Evolutionary conservation across 495 filamentous ascomycete species (phyloP), one percentile per base, ranked within the genome.

Genomic region (Filosporella fistucella): DNA sequence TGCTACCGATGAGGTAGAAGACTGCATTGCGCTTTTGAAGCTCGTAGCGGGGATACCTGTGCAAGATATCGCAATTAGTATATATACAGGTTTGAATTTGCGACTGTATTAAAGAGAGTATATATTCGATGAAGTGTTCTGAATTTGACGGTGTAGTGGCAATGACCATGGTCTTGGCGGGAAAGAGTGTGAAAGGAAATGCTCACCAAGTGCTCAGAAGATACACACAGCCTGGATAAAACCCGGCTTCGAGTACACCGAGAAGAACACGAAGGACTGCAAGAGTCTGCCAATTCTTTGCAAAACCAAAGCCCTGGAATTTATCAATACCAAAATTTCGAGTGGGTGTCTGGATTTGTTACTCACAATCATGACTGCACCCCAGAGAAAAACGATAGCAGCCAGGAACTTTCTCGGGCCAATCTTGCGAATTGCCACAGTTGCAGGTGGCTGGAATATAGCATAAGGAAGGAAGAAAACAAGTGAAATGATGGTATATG

Each of bases 381-480:
- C 69, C 69, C 69, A 72, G 12, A 71, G 54, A 4, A 77, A 24
- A 17, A 73, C 72, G 51, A 86, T 81, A 17, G 55, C 50, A 0
- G 71, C 57, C 4, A 86, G 54, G 49, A 80, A 78, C 2, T 67
- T 61, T 0, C 79, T 66, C 0, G 82, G 81, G 0, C 82, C 81
- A 14, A 86, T 47, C 50, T 79, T 80, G 13, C 81, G 72, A 7
- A 75, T 66, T 0, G 84, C 54, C 29, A 83, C 59, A 0, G 80
- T 71, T 2, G 65, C 66, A 0, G 79, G 80, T 2, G 78, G 75
- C 52, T 86, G 80, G 59, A 80, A 82, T 47, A 84, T 26, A 20
- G 81, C 62, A 47, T 86, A 86, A 10, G 81, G 72, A 13, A 78
- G 67, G 63, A 84, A 86, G 67, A 86, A 86, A n/a, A 30, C 28